A percentile compares a stretch with the other conserved stretches of the same genome.
These are phyloP conservation scores for Adiantum capillusveneris DNA, from an alignment of 75 land plant species.

Conservation along the genomic window DNA sequence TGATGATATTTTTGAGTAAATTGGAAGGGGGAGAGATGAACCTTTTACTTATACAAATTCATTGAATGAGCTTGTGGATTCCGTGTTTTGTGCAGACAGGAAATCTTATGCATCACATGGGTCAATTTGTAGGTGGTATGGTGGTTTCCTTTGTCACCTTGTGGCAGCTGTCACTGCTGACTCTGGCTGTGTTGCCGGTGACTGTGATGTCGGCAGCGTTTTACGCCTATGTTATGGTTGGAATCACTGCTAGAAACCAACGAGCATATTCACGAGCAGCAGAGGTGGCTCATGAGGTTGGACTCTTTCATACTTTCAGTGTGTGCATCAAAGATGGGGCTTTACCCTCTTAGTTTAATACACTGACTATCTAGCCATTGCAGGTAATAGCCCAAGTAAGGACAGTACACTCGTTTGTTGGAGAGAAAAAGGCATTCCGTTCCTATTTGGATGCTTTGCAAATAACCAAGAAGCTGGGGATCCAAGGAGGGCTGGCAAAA, in stretches of 20 bases:
- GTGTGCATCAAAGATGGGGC: too few relatives aligned
- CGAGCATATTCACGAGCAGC: slow-evolving; percentile 39
- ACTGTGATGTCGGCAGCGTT: slow-evolving; percentile 48
- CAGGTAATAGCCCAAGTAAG: slow-evolving; percentile 71
- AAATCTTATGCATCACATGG: slow-evolving; percentile 54
- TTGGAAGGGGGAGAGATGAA: too few relatives aligned
- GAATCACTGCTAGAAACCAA: slow-evolving; percentile 38
- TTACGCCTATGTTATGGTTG: slow-evolving; percentile 27
- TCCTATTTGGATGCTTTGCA: slow-evolving; percentile 45
- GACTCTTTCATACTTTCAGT: not conserved
- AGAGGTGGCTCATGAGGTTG: slow-evolving; percentile 51
- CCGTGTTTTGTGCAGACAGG: slow-evolving; percentile 27
- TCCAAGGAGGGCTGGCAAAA: slow-evolving; percentile 64
- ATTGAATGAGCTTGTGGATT: not conserved
- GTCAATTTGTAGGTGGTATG: slow-evolving; percentile 50
- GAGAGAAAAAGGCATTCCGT: slow-evolving; percentile 53
- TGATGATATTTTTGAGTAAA: too few relatives aligned
- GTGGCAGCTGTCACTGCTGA: slow-evolving; percentile 55
- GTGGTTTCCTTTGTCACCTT: slow-evolving; percentile 46
- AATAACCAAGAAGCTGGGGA: slow-evolving; percentile 52
- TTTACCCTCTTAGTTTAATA: too few relatives aligned
- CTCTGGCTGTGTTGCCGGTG: slow-evolving; percentile 54
- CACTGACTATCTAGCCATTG: too few relatives aligned
- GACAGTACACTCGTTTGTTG: slow-evolving; percentile 63
- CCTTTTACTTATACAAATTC: too few relatives aligned